Percentiles rank a stretch among this genome's conserved stretches.
Conservation (phyloP, 1,284 basidiomycete species). For the Apiotrichum akiyoshidainum region DNA sequence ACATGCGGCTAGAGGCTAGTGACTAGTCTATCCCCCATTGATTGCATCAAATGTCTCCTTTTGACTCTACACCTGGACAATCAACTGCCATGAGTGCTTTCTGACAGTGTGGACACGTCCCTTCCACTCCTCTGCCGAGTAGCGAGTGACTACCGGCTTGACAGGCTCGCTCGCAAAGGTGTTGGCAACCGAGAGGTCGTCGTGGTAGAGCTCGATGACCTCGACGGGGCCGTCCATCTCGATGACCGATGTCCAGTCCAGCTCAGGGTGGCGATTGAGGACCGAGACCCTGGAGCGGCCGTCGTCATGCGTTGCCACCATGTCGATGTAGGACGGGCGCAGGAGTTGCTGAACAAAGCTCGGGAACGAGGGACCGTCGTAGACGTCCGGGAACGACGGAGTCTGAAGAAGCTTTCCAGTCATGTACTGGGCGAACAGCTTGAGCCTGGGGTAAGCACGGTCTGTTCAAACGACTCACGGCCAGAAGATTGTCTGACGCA, state of each 20-base stretch:
- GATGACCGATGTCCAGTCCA: slow-evolving; percentile 31
- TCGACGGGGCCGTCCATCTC: slow-evolving; percentile 21
- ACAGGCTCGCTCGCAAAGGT: slow-evolving; percentile 37
- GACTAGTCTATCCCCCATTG: no score
- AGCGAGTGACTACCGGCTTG: slow-evolving; percentile 23
- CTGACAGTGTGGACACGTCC: slow-evolving; percentile 20
- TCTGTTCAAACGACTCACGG: slow-evolving; percentile 22
- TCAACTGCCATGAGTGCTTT: slow-evolving; percentile 46
- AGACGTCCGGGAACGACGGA: slow-evolving; percentile 31
- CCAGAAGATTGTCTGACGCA: slow-evolving; percentile 40
- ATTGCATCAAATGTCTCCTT: no score
- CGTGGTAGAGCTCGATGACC: slow-evolving; percentile 40
- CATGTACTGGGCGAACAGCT: slow-evolving; percentile 41
- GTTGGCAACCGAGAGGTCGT: slow-evolving; percentile 39
- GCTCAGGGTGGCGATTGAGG: slow-evolving; percentile 41
- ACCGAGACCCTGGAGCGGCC: slow-evolving; percentile 36
- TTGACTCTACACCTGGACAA: slow-evolving; percentile 9
- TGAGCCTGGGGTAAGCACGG: slow-evolving; percentile 16
- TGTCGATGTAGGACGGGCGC: slow-evolving; percentile 39
- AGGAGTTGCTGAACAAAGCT: slow-evolving; percentile 36
- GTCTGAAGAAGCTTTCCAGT: slow-evolving; percentile 37
- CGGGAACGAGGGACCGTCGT: slow-evolving; percentile 40
- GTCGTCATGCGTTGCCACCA: slow-evolving; percentile 31
- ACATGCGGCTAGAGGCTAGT: no score
- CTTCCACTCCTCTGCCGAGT: slow-evolving; percentile 24